Base-by-base conservation (phyloP, 768 basidiomycete genomes). In the Chiua virens region DNA sequence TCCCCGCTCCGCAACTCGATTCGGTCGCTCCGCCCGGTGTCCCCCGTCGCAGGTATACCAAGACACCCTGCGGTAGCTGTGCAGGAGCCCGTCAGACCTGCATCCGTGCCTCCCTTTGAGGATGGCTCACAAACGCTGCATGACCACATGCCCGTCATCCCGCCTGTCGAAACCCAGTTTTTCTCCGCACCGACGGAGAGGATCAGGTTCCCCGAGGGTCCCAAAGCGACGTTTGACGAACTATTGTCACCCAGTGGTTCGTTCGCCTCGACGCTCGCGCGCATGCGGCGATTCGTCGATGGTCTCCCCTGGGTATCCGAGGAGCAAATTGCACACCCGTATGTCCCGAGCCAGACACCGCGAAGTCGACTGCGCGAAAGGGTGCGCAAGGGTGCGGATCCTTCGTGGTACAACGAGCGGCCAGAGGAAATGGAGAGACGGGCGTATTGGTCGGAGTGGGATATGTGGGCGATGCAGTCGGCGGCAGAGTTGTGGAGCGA, bases 291-390 rank as follows among this genome's bases (percentile, higher is more conserved):
- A 14, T 71, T 79, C 44, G 42, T 75, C 9, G 46, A 59, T 4
- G 58, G 57, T 0, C 67, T 80, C 1, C 79, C 79, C 4, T 80
- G 79, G 79, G 57, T 77, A 1, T 65, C 72, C 0, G 57, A 63
- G 0, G 64, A 68, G 4, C 73, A 77, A 34, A 72, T 76, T 42
- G 77, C 77, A 4, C 66, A 68, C 20, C 73, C 74, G 51, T 79
- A 79, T 55, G 65, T 75, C 49, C 78, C 78, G 0, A 71, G 72
- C 3, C 23, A 42, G 32, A 65, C 50, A 2, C 54, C 55, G 10
- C 58, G 68, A 10, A 55, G 55, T 34, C 54, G 42, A 53, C 20
- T 58, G 39, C 61, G 57, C 15, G 39, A 17, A 35, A 39, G 17
- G 30, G 28, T 54, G 32, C 45, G 52, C 5, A 50, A 50, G 22